Conservation (phyloP, 1,284 basidiomycete genomes). For the Caloboletus inedulis region DNA sequence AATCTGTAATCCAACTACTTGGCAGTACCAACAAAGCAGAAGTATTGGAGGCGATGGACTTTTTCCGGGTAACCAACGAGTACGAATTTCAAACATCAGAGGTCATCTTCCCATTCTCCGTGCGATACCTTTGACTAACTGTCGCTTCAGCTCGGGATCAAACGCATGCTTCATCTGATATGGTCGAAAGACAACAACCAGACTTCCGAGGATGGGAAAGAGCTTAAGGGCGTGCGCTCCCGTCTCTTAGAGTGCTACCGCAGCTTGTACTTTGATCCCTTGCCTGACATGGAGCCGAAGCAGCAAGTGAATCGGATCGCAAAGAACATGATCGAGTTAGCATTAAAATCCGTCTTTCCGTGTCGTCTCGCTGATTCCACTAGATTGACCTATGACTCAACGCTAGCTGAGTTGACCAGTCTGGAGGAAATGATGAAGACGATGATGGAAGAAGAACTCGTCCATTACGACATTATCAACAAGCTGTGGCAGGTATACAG, state of each 20-base stretch:
- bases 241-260: conserved; percentile 90
- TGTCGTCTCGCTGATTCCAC: background rate
- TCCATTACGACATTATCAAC: conserved; percentile 81
- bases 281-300: conserved; percentile 70
- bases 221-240: conserved; percentile 86
- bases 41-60: conserved; percentile 93
- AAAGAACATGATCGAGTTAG: conserved; percentile 97
- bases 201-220: conserved; percentile 81
- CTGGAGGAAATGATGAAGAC: conserved; percentile 95
- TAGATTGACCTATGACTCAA: conserved; percentile 86
- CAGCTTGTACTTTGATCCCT: conserved; percentile 84
- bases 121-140: background rate
- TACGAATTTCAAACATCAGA: conserved; percentile 81
- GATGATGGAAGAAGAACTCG: conserved; percentile 85
- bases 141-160: conserved; percentile 68
- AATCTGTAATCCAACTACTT: conserved; percentile 73
- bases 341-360: conserved; percentile 8
- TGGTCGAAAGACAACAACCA: conserved; percentile 94
- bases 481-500: conserved; percentile 97
- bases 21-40: conserved; percentile 92
- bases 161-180: conserved; percentile 96
- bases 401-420: conserved; percentile 93
- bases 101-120: conserved; percentile 38
- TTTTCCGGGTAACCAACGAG: conserved; percentile 83
- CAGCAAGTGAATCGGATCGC: conserved; percentile 91